phyloP scores from a whole-genome alignment of 2,329 filamentous ascomycete genomes.

The Claviceps monticola region DNA sequence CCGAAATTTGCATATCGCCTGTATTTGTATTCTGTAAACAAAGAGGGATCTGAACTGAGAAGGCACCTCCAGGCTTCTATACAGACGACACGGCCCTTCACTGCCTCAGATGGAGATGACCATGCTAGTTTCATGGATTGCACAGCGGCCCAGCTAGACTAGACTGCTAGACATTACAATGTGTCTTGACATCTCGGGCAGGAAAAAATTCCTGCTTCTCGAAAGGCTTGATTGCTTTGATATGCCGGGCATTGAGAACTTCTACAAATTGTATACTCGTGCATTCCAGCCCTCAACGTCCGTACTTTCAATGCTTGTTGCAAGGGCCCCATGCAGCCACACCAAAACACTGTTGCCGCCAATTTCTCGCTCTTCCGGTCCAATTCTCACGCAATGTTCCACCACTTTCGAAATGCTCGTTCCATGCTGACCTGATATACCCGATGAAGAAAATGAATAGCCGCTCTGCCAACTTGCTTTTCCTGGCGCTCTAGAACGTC shows the following conservation, averaged over 20 bases:
- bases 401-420: background rate
- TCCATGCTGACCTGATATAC: background rate
- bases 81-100: background rate
- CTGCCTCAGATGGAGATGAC: background rate
- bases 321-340: constrained; percentile 1
- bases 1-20: background rate
- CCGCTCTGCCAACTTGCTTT: background rate
- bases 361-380: background rate
- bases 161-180: too few species aligned
- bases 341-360: background rate
- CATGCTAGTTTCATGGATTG: background rate
- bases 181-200: too few species aligned
- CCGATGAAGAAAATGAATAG: background rate
- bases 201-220: background rate
- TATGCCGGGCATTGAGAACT: constrained; percentile 1
- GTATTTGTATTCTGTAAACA: background rate
- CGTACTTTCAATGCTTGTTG: constrained; percentile 4
- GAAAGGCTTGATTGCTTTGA: background rate
- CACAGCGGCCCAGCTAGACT: background rate
- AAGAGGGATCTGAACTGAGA: background rate
- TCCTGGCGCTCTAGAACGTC: constrained; percentile 44
- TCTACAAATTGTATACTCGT: constrained; percentile 1
- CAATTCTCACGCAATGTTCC: background rate
- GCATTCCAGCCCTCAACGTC: background rate
- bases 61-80: background rate